Conservation (phyloP, 2,329 filamentous ascomycete genomes). For the Scedosporium boydii region DNA sequence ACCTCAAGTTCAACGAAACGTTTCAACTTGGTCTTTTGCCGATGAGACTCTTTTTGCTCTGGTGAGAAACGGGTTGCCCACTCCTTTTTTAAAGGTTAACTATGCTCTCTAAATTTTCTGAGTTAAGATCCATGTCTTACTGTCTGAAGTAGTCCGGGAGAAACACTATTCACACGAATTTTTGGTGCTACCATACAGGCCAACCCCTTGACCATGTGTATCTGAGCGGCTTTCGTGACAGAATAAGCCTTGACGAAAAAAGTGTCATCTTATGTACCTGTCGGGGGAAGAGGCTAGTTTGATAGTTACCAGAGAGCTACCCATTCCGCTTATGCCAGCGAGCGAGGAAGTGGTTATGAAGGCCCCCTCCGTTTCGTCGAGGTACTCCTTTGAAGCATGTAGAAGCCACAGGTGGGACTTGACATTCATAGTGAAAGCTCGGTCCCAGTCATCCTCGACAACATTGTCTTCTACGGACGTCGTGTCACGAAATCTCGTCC, state of each 20-base stretch:
- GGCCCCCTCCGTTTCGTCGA: slow-evolving; percentile 46
- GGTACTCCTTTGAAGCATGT: slow-evolving; percentile 40
- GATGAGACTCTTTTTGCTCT: slow-evolving; percentile 44
- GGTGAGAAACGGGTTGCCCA: slow-evolving; percentile 50
- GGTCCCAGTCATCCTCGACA: slow-evolving; percentile 51
- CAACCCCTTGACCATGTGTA: slow-evolving; percentile 48
- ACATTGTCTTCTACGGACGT: slow-evolving; percentile 40
- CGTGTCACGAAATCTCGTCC: slow-evolving; percentile 37
- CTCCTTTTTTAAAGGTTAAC: slow-evolving; percentile 35
- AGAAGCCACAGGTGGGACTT: slow-evolving; percentile 53
- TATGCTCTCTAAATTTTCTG: background rate
- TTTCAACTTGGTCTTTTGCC: slow-evolving; percentile 50
- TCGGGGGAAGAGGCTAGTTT: background rate
- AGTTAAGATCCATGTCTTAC: slow-evolving; percentile 18
- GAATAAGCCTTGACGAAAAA: slow-evolving; percentile 49
- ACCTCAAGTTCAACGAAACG: slow-evolving; percentile 28
- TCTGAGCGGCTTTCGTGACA: slow-evolving; percentile 66
- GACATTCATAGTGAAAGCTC: slow-evolving; percentile 51
- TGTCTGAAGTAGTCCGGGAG: slow-evolving; percentile 41
- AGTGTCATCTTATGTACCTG: background rate
- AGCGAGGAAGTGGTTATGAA: slow-evolving; percentile 57
- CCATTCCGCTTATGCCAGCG: slow-evolving; percentile 54
- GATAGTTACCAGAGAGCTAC: slow-evolving; percentile 43
- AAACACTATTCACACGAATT: slow-evolving; percentile 50
- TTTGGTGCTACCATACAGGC: slow-evolving; percentile 42